These are phyloP conservation scores for Salix suchowensis DNA, from an alignment of 345 rosid species.

Conservation along the genomic window DNA sequence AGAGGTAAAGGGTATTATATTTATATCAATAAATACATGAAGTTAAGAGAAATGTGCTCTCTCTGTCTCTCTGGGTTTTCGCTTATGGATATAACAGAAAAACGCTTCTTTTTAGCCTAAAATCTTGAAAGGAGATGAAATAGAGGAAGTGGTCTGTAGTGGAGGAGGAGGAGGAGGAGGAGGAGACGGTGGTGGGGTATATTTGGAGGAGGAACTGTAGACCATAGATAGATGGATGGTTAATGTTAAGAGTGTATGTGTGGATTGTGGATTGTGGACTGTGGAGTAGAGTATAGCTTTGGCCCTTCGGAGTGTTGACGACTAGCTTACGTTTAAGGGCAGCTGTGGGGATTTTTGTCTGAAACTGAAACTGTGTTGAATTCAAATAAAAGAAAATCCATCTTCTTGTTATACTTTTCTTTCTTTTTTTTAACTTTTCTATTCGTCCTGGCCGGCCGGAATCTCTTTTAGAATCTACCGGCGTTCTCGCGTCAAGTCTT, in stretches of 20 bases:
- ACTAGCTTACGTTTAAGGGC: not conserved
- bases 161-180: not conserved
- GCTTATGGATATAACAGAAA: not conserved
- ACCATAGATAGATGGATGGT: not conserved
- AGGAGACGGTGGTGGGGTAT: not conserved
- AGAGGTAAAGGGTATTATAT: not conserved
- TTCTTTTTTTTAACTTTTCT: not conserved
- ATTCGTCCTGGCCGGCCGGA: not conserved
- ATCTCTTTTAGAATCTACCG: not conserved
- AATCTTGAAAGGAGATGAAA: not conserved
- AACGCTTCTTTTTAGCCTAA: not conserved
- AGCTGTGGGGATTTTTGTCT: conserved; percentile 10
- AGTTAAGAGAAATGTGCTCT: not conserved
- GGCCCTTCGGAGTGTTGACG: too few species aligned
- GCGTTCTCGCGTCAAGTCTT: not conserved
- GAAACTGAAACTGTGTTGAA: not conserved
- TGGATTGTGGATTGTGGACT: not conserved
- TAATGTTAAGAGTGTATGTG: not conserved
- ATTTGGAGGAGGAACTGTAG: not conserved
- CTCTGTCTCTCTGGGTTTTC: not conserved
- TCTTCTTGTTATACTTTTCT: too few species aligned
- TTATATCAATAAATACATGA: not conserved
- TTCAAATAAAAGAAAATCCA: not conserved
- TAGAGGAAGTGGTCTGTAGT: not conserved
- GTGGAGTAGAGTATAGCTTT: not conserved